Base-by-base conservation (phyloP, 495 filamentous ascomycete genomes). In the Sphaerosporella brunnea region DNA sequence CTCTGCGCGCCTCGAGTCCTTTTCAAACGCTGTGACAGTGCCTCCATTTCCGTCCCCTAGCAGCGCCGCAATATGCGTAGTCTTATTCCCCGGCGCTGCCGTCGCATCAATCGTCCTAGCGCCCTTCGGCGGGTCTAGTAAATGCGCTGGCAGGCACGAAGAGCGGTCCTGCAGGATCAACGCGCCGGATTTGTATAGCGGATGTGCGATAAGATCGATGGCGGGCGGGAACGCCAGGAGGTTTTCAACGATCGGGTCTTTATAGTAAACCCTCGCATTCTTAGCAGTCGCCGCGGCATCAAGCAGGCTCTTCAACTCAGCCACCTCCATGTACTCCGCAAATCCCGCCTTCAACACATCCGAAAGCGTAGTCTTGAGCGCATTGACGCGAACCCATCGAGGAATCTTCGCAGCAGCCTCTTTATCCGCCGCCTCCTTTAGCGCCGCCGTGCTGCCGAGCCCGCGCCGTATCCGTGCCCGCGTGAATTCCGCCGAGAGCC, bases 91-190 rank as follows among this genome's bases (percentile, higher is more conserved):
- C 4, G 90, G 90, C 4, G 90, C 90, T 0, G 90, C 80, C 59
- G 87, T 94, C 0, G 83, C 81, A 64, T 97, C 90, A 3, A 96
- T 69, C 16, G 93, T 65, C 51, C 88, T 75, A 1, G 81, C 84
- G 47, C 76, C 69, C 41, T 67, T 52, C 1, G 58, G 56, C 3
- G 76, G 72, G 44, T 85, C 74, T 0, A 95, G 65, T 0, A 97
- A 66, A 58, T 84, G 82, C 0, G 87, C 90, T 3, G 90, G 88
- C 53, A 97, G 94, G 54, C 90, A 97, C 0, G 84, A 93, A 1
- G 90, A 92, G 59, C 93, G 95, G 60, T 97, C 92, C 63, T 97
- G 90, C 30, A 97, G 59, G 34, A 95, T 93, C 46, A 97, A 72
- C 37, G 74, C 64, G 1, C 90, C 90, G 2, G 69, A 64, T 20